phyloP scores from a whole-genome alignment of 108 stramenopile genomes.

The Epithemia pelagica region DNA sequence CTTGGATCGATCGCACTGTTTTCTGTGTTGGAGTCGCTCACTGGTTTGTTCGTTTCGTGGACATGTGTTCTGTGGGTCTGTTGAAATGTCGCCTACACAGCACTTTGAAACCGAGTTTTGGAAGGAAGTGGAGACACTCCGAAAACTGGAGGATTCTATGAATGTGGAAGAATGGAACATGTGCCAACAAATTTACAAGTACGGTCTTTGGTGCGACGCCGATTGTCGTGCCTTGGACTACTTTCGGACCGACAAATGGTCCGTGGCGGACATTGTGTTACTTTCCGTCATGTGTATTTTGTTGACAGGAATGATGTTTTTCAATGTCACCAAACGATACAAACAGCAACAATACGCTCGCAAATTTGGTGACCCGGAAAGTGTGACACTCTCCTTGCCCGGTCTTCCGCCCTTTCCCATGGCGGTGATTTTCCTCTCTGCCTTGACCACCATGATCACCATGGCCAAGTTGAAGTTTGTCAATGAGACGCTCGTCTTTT shows the following conservation, averaged over 20 bases:
- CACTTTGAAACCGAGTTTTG: too few relatives aligned
- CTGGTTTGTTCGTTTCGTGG: too few relatives aligned
- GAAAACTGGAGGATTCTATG: conserved; percentile 37
- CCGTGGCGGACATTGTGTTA: conserved; percentile 68
- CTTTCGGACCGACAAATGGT: conserved; percentile 77
- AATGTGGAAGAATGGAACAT: conserved; percentile 69
- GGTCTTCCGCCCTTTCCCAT: conserved; percentile 73
- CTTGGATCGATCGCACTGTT: too few relatives aligned
- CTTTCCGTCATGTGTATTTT: conserved; percentile 75
- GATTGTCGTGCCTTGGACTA: conserved; percentile 66
- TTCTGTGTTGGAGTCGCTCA: too few relatives aligned
- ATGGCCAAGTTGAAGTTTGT: conserved; percentile 71
- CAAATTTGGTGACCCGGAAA: conserved; percentile 18
- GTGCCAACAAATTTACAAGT: conserved; percentile 71
- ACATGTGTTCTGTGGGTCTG: too few relatives aligned
- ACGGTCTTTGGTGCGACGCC: conserved; percentile 79
- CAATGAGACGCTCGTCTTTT: conserved; percentile 82
- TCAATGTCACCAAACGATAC: conserved; percentile 74
- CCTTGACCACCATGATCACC: conserved; percentile 52
- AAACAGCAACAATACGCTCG: conserved; percentile 33
- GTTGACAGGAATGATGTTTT: conserved; percentile 76
- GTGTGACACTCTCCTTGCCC: too few relatives aligned
- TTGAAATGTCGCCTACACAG: too few relatives aligned
- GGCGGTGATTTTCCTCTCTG: conserved; percentile 52
- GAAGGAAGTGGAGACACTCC: conserved; percentile 9